phyloP scores from a whole-genome alignment of 208 protist species.

The Acanthamoeba sp. region DNA sequence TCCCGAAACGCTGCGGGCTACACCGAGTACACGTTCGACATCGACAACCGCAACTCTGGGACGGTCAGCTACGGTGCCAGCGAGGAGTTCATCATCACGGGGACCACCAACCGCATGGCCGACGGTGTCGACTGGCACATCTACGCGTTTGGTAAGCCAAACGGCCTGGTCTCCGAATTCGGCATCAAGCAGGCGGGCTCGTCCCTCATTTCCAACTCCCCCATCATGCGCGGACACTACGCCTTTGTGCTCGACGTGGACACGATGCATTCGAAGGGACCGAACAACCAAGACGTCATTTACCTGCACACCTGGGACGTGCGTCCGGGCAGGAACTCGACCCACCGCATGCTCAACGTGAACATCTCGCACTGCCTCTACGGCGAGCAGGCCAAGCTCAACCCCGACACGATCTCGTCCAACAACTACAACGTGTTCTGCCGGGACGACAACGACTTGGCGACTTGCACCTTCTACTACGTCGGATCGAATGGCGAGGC shows the following conservation, averaged over 20 bases:
- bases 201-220: not conserved
- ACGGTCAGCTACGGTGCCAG: constrained; percentile 4
- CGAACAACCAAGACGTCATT: not conserved
- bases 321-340: constrained; percentile 21
- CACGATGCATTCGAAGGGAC: not conserved
- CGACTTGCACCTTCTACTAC: constrained; percentile 27
- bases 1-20: not conserved
- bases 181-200: constrained; percentile 30
- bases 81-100: constrained; percentile 38
- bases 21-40: constrained; percentile 29
- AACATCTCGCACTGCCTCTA: constrained; percentile 49
- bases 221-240: not conserved
- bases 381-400: not conserved
- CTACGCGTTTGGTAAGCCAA: not conserved
- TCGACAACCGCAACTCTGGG: not conserved
- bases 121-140: constrained; percentile 23
- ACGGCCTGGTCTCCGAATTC: not conserved
- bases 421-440: constrained; percentile 30
- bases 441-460: not conserved
- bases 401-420: constrained; percentile 1
- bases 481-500: not conserved
- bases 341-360: constrained; percentile 30
- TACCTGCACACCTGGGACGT: constrained; percentile 9
- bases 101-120: constrained; percentile 1
- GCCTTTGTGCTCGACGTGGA: constrained; percentile 38